phyloP scores from a whole-genome alignment of 73 alveolate genomes.

The Paramecium biaurelia region DNA sequence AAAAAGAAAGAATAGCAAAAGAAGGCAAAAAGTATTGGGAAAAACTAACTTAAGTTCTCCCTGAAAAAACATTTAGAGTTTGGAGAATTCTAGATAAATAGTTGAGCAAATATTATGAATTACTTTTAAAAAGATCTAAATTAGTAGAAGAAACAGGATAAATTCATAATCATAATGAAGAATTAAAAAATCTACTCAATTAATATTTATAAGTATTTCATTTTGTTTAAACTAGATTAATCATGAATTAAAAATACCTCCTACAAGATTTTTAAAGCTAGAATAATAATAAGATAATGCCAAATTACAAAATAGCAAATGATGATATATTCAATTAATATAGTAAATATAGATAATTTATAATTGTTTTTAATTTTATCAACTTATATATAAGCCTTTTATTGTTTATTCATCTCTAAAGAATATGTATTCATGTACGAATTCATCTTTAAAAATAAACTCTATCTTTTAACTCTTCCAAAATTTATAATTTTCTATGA shows the following conservation, averaged over 20 bases:
- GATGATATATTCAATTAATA: background rate
- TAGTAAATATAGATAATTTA: background rate
- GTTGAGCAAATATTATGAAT: constrained; percentile 77
- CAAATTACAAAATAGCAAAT: background rate
- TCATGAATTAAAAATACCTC: constrained; percentile 90
- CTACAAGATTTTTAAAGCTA: constrained; percentile 86
- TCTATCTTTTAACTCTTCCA: background rate
- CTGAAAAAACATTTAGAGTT: constrained; percentile 77
- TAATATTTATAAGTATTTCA: constrained; percentile 83
- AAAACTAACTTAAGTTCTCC: constrained; percentile 79
- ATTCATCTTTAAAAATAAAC: background rate
- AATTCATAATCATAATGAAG: constrained; percentile 90
- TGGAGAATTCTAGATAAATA: constrained; percentile 87
- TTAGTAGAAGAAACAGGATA: constrained; percentile 93
- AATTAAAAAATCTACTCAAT: constrained; percentile 81
- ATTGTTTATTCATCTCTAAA: background rate
- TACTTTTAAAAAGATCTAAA: constrained; percentile 82
- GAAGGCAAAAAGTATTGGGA: constrained; percentile 91
- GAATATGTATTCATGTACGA: background rate
- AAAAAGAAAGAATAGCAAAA: constrained; percentile 80
- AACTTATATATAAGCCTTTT: constrained; percentile 20
- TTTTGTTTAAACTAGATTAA: constrained; percentile 66
- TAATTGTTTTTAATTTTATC: background rate
- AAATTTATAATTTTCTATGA: background rate
- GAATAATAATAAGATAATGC: constrained; percentile 64